These are phyloP conservation scores for Ensete glaucum DNA, from an alignment of 176 grass and related monocot genomes.

Conservation along the genomic window DNA sequence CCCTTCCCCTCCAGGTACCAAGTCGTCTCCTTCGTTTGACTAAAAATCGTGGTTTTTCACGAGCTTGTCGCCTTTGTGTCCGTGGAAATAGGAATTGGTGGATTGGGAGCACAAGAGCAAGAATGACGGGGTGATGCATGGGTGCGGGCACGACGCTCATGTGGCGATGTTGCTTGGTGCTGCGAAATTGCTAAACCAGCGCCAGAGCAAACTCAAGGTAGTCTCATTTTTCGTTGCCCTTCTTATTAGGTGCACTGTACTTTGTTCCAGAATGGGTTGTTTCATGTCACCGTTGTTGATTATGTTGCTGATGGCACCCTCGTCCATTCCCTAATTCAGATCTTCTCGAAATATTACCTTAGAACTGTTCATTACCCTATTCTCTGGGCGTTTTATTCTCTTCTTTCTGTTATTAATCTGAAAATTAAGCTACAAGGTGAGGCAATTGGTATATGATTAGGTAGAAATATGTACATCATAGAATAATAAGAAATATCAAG, in stretches of 20 bases:
- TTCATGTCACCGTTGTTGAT: background rate
- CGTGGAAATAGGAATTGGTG: slow-evolving; percentile 47
- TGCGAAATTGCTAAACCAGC: slow-evolving; percentile 73
- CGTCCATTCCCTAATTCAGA: no score
- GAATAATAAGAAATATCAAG: no score
- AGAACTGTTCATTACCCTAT: background rate
- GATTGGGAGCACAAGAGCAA: slow-evolving; percentile 94
- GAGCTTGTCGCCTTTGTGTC: background rate
- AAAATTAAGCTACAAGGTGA: no score
- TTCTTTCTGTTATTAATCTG: background rate
- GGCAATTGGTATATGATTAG: no score
- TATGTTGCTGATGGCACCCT: no score
- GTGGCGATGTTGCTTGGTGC: slow-evolving; percentile 80
- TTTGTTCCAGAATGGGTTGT: background rate
- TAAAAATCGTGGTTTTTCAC: background rate
- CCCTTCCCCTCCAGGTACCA: slow-evolving; percentile 61
- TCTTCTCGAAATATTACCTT: background rate
- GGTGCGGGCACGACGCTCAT: slow-evolving; percentile 87
- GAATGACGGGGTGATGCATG: slow-evolving; percentile 81
- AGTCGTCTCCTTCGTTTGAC: background rate
- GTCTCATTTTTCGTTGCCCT: background rate
- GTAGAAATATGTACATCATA: no score
- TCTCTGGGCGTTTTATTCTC: background rate
- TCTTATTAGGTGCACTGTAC: background rate
- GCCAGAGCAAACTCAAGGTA: slow-evolving; percentile 61